Base-by-base conservation (phyloP, 176 grass and related monocot species). In the Guadua angustifolia region DNA sequence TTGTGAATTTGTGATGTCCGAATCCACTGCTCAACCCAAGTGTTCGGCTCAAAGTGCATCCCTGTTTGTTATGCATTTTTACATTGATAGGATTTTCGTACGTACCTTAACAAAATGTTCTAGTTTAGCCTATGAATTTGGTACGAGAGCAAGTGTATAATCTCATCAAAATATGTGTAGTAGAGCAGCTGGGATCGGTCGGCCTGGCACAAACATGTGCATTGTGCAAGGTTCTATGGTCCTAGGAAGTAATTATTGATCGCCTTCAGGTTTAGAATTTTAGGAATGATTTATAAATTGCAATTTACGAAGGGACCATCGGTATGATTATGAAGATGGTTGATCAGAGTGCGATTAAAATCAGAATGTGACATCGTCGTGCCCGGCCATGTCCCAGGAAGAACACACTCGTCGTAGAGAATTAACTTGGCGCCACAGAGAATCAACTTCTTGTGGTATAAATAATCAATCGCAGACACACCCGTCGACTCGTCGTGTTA, bases 141-240 rank as follows among this genome's bases (percentile, higher is more conserved):
- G 21, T 58, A 22, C 21, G 3, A 11, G 21, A 14, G 5, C 9
- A 2, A n/a, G 8, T 12, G 7, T 13, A 18, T 36, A 21, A 24
- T 21, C 18, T 51, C 49, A 55, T 22, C 5, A 16, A 29, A 39
- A 67, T 16, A 52, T 67, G 3, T 22, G 9, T 62, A 59, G 43
- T 9, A 14, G 29, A 24, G 33, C 61, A 16, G 50, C 25, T 77
- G 36, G 45, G 70, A 82, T n/a, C 19, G 49, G 86, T 79, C 36
- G 47, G 44, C 50, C 58, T 84, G 68, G 12, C 60, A 74, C 38
- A 39, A 21, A 46, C 67, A 74, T 49, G 75, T 74, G 87, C 58
- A 18, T 11, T 55, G 59, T 16, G 68, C 46, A n/a, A 66, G 19
- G 77, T 18, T 58, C 36, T 16, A 67, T 47, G 47, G 59, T 43